These are phyloP conservation scores for Trametes sanguinea DNA, from an alignment of 768 basidiomycete genomes.

Conservation along the genomic window DNA sequence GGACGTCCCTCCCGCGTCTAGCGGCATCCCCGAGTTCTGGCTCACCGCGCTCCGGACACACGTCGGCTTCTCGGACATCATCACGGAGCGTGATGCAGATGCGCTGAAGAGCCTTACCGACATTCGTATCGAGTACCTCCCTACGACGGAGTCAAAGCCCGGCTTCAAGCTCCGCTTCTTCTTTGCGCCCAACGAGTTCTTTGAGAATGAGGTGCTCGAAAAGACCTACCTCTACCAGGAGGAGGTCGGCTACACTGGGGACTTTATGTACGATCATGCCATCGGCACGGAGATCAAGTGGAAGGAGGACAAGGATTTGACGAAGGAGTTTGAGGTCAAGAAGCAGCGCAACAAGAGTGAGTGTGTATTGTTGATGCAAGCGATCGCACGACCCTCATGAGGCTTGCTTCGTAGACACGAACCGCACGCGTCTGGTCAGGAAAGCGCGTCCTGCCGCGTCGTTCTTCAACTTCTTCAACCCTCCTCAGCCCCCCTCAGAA, in stretches of 20 bases:
- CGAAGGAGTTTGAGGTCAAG: constrained; percentile 97
- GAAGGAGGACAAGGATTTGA: constrained; percentile 98
- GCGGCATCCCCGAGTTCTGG: constrained; percentile 94
- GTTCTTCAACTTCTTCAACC: constrained; percentile 98
- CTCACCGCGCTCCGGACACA: constrained; percentile 95
- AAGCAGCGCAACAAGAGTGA: constrained; percentile 98
- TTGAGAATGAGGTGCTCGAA: constrained; percentile 77
- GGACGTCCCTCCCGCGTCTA: constrained; percentile 31
- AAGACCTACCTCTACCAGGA: constrained; percentile 96
- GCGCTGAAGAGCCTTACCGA: constrained; percentile 85
- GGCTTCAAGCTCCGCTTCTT: constrained; percentile 90
- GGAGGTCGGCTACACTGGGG: constrained; percentile 93
- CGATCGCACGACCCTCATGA: constrained; percentile 9
- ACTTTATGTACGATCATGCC: constrained; percentile 95
- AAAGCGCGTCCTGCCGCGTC: constrained; percentile 92
- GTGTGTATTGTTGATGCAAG: constrained; percentile 2
- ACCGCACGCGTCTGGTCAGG: constrained; percentile 77
- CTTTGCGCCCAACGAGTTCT: constrained; percentile 84
- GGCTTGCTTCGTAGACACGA: constrained; percentile 56
- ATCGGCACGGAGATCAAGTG: constrained; percentile 91
- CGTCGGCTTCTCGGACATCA: constrained; percentile 78
- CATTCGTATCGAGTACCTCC: constrained; percentile 77
- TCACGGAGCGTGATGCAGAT: constrained; percentile 88
- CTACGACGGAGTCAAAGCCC: constrained; percentile 63
- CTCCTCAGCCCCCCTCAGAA: constrained; percentile 71